Base-by-base conservation (phyloP, 208 protist genomes). In the Trypanosoma vivax region DNA sequence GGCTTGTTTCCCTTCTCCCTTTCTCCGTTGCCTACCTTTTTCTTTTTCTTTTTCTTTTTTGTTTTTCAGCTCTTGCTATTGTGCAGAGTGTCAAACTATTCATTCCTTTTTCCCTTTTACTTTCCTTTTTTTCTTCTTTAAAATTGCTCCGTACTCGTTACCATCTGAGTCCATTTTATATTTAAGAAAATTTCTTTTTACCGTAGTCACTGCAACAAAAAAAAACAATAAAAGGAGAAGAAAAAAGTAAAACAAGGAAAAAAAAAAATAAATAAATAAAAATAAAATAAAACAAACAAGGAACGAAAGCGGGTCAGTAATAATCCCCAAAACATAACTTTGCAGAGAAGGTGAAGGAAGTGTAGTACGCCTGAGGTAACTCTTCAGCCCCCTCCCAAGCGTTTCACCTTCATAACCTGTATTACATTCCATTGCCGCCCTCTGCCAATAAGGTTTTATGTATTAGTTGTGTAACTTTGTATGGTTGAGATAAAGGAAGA, bases 221-320 rank as follows among this genome's bases (percentile, higher is more conserved):
- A n/a, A n/a, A n/a, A n/a, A n/a, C 41, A 55, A 56, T 21, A 42
- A 39, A 66, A 49, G 29, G 31, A 47, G 35, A 38, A 14, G 18
- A 21, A 37, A 33, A 21, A 28, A 29, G 23, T 45, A 40, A 10
- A 28, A 49, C 6, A 30, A 40, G 0, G 13, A 30, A n/a, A 43
- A 5, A 29, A 45, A 52, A 53, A 30, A 39, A 46, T 19, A 28
- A 39, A 37, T 4, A 62, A 50, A 9, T 27, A 64, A 11, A 49
- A 23, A 39, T 5, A 51, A 14, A 51, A 21, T 45, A 28, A 33
- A 63, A 35, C 9, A 50, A 48, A 28, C 6, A 48, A 35, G 21
- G 11, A 35, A 21, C 31, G 5, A 50, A 50, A 18, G 31, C 16
- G 28, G 37, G 37, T 24, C 21, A 10, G 16, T 50, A 30, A 18